These are phyloP conservation scores for Lipomyces kockii DNA, from an alignment of 805 yeast species.

Conservation along the genomic window DNA sequence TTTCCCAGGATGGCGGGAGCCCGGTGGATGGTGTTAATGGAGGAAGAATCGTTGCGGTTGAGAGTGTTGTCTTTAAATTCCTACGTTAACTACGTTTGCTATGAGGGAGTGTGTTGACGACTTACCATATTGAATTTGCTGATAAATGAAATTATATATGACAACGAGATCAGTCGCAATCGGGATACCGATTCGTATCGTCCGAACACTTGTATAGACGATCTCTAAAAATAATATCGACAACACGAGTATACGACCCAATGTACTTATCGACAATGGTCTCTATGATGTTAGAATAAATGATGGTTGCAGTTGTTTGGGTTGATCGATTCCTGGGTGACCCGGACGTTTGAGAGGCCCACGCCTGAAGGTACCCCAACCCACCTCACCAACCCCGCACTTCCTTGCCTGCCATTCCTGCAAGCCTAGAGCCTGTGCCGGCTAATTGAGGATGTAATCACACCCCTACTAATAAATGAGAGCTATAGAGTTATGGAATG, in stretches of 20 bases:
- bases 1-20: constrained; percentile 83
- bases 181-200: neutral
- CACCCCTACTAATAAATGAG: no score
- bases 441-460: no score
- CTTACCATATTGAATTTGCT: neutral
- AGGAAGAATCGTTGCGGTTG: neutral
- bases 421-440: no score
- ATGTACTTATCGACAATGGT: neutral
- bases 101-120: neutral
- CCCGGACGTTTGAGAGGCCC: no score
- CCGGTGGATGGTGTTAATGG: constrained; percentile 54
- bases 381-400: no score
- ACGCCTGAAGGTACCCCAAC: no score
- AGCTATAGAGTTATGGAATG: no score
- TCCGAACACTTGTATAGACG: neutral
- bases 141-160: neutral
- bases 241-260: neutral
- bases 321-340: no score
- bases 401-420: no score
- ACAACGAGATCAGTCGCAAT: neutral
- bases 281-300: no score
- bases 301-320: no score
- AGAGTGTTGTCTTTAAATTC: constrained; percentile 1
- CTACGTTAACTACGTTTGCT: neutral
- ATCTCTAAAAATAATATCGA: neutral